phyloP scores from a whole-genome alignment of 2,329 filamentous ascomycete species.

The Conoideocrella luteorostrata region DNA sequence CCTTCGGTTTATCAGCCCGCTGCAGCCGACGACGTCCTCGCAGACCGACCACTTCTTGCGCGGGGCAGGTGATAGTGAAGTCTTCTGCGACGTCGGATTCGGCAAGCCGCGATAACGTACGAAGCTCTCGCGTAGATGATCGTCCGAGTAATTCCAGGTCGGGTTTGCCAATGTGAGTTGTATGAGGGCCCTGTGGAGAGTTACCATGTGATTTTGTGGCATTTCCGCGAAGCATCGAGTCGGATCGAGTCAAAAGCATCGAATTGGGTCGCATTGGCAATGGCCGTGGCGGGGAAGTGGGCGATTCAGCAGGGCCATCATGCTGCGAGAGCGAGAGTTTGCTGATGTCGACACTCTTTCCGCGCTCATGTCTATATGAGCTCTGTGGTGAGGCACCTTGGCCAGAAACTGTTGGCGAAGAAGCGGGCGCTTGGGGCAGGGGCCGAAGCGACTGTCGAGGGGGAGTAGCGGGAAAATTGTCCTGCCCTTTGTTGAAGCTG shows the following conservation, averaged over 20 bases:
- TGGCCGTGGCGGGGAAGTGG: conserved; percentile 36
- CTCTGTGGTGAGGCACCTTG: conserved; percentile 16
- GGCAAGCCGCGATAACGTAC: conserved; percentile 78
- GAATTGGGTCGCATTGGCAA: conserved; percentile 49
- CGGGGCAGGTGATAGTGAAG: conserved; percentile 69
- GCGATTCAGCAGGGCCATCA: conserved; percentile 31
- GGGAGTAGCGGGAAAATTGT: conserved; percentile 62
- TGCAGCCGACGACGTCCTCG: conserved; percentile 80
- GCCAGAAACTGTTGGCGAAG: conserved; percentile 33
- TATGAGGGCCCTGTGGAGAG: conserved; percentile 27
- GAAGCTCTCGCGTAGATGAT: conserved; percentile 83
- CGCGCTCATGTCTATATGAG: conserved; percentile 42
- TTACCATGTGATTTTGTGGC: conserved; percentile 24
- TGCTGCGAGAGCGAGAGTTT: conserved; percentile 44
- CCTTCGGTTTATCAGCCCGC: conserved; percentile 52
- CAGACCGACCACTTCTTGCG: conserved; percentile 82
- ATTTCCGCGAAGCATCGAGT: conserved; percentile 38
- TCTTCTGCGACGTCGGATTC: conserved; percentile 70
- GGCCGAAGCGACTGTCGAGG: conserved; percentile 74
- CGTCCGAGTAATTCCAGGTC: conserved; percentile 78
- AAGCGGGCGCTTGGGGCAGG: conserved; percentile 58
- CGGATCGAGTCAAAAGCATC: conserved; percentile 53
- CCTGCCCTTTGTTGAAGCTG: conserved; percentile 39
- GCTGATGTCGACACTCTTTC: conserved; percentile 58
- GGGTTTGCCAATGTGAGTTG: conserved; percentile 50